Evolutionary conservation across 176 grass and related monocot species (phyloP).

Genomic region (Thinopyrum elongatum): DNA sequence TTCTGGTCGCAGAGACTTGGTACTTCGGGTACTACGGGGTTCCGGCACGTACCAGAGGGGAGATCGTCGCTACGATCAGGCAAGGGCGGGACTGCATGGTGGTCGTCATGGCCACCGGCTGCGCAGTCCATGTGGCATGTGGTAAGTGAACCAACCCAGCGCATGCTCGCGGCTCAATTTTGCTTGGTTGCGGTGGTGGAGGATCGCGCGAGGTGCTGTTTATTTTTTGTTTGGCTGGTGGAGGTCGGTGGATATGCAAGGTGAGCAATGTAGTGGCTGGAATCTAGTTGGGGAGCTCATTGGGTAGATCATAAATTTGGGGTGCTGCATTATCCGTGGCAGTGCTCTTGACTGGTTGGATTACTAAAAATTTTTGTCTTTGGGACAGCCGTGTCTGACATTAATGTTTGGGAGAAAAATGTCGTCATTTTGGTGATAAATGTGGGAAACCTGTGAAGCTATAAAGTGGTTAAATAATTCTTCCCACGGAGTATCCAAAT

Average conservation of each 20-base stretch:
- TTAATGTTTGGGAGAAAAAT: not conserved
- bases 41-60: conserved; percentile 75
- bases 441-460: not conserved
- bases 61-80: conserved; percentile 67
- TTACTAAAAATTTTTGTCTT: not conserved
- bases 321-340: not conserved
- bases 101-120: conserved; percentile 95
- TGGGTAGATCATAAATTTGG: not conserved
- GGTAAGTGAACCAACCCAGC: conserved; percentile 20
- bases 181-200: not conserved
- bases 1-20: conserved; percentile 40
- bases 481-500: not conserved
- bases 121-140: conserved; percentile 91
- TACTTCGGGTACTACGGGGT: conserved; percentile 71
- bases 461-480: not conserved
- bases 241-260: not conserved
- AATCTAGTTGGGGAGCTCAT: not conserved
- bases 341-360: not conserved
- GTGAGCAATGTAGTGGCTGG: not conserved
- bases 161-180: not conserved
- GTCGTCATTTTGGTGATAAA: not conserved
- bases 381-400: not conserved
- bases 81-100: conserved; percentile 73
- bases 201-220: not conserved
- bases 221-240: not conserved